Conservation (phyloP, 164 flowering plant species). For the Chloranthus sessilifolius region DNA sequence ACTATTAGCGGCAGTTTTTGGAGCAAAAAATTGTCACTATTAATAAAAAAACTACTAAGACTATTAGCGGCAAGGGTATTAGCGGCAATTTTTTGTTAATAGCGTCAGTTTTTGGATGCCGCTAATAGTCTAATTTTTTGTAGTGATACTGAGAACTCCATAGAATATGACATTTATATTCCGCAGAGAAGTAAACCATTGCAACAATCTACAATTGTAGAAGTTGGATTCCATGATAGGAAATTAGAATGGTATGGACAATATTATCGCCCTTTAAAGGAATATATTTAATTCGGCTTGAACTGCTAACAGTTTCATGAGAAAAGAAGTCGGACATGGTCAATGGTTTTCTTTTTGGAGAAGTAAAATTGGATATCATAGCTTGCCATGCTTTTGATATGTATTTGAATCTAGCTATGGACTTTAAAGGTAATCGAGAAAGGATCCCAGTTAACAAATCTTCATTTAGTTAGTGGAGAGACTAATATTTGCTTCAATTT, state of each 20-base stretch:
- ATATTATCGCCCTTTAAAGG: not conserved
- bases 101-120: no score
- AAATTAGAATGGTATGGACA: not conserved
- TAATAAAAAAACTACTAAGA: no score
- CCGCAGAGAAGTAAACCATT: constrained; percentile 8
- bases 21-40: no score
- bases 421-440: constrained; percentile 2
- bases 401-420: not conserved
- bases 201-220: not conserved
- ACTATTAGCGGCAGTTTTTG: no score
- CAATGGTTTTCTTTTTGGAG: not conserved
- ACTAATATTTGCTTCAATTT: no score
- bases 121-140: no score
- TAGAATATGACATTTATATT: no score
- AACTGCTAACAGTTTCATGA: no score
- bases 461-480: not conserved
- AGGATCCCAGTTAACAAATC: not conserved
- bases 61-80: no score
- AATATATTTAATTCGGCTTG: not conserved
- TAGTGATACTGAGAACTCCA: no score
- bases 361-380: not conserved
- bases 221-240: not conserved
- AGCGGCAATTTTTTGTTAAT: no score
- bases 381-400: not conserved
- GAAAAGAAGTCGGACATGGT: constrained; percentile 1